These are phyloP conservation scores for Clausena lansium DNA, from an alignment of 345 rosid genomes.

Conservation along the genomic window DNA sequence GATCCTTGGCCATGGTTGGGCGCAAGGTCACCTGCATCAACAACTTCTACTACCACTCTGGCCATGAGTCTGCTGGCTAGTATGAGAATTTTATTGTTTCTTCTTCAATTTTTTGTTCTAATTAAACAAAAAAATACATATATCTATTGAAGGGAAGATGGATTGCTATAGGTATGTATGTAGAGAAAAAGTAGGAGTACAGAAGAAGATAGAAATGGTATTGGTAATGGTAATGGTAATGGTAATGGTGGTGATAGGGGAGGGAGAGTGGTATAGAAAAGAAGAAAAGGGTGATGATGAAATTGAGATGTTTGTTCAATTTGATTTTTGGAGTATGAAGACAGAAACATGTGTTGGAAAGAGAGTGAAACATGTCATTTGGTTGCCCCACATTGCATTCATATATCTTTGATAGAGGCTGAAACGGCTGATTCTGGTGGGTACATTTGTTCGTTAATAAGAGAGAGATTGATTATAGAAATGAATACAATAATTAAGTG, in stretches of 20 bases:
- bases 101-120: too few species aligned
- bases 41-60: conserved; percentile 69
- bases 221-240: too few species aligned
- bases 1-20: conserved; percentile 87
- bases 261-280: not conserved
- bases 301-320: not conserved
- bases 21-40: conserved; percentile 73
- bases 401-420: not conserved
- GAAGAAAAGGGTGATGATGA: not conserved
- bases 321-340: conserved; percentile 26
- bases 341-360: conserved; percentile 25
- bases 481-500: too few species aligned
- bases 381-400: not conserved
- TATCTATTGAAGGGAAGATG: too few species aligned
- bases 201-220: conserved; percentile 22
- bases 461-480: not conserved
- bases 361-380: conserved; percentile 6
- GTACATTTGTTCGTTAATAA: conserved; percentile 3
- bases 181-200: conserved; percentile 19
- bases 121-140: too few species aligned
- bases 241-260: not conserved
- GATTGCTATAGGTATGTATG: not conserved
- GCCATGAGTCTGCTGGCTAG: conserved; percentile 37
- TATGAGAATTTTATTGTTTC: not conserved
- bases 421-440: conserved; percentile 23